phyloP scores from a whole-genome alignment of 2,329 filamentous ascomycete species.

The Aspergillus eucalypticola region DNA sequence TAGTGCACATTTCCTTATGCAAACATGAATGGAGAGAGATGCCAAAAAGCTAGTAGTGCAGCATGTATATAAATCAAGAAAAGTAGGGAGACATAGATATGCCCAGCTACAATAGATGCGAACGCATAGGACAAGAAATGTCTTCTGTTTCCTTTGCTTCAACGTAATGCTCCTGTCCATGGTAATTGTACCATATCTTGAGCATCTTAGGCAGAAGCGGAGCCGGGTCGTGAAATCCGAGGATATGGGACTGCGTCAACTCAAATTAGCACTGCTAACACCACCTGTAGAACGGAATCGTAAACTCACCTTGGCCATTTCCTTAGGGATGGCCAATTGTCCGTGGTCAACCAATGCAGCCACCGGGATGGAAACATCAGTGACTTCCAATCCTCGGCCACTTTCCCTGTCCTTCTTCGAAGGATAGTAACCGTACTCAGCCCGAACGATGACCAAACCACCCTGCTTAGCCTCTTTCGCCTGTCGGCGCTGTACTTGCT shows the following conservation, averaged over 20 bases:
- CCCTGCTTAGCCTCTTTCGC: slow-evolving; percentile 34
- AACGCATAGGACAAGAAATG: slow-evolving; percentile 41
- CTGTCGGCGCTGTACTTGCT: slow-evolving; percentile 43
- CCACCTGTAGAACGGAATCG: background rate
- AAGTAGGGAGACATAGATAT: background rate
- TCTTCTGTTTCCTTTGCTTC: slow-evolving; percentile 41
- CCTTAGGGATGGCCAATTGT: slow-evolving; percentile 41
- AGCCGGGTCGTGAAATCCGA: slow-evolving; percentile 48
- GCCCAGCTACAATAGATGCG: slow-evolving; percentile 31
- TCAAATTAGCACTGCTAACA: slow-evolving; percentile 13
- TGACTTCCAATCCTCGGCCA: slow-evolving; percentile 27
- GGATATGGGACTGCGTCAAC: slow-evolving; percentile 40
- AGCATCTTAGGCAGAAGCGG: slow-evolving; percentile 43
- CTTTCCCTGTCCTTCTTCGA: slow-evolving; percentile 27
- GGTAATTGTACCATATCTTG: slow-evolving; percentile 46
- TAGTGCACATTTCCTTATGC: background rate
- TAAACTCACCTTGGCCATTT: slow-evolving; percentile 37
- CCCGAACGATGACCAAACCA: slow-evolving; percentile 43
- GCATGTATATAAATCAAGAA: background rate
- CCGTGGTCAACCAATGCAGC: slow-evolving; percentile 46
- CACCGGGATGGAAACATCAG: slow-evolving; percentile 47
- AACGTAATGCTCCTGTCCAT: slow-evolving; percentile 39
- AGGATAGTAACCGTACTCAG: slow-evolving; percentile 43
- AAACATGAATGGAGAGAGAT: background rate
- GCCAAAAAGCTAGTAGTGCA: background rate